These are phyloP conservation scores for Trichoderma pleuroti DNA, from an alignment of 2,329 filamentous ascomycete species.

Conservation along the genomic window DNA sequence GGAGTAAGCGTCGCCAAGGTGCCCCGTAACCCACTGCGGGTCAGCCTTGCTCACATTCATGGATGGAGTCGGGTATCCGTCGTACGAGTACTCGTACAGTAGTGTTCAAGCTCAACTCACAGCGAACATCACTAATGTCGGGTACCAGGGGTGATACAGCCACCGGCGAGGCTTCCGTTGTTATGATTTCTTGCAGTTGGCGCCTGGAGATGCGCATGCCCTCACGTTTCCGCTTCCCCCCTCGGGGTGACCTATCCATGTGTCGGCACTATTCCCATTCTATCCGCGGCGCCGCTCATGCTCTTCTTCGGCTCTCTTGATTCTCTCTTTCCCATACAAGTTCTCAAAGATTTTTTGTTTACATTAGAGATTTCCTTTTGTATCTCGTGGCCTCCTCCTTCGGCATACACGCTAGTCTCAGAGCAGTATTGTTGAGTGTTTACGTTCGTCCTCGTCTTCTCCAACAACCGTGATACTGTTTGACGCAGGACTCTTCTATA, in stretches of 20 bases:
- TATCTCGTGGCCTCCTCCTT: accelerated
- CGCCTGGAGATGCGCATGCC: neutral
- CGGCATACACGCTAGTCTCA: neutral
- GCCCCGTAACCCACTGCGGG: too few relatives aligned
- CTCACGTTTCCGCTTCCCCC: neutral
- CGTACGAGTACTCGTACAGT: too few relatives aligned
- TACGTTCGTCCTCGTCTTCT: neutral
- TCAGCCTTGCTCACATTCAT: too few relatives aligned
- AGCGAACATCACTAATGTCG: too few relatives aligned
- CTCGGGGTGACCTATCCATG: neutral
- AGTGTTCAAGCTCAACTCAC: too few relatives aligned
- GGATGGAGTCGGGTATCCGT: too few relatives aligned
- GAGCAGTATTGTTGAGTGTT: neutral
- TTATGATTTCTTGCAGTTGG: neutral
- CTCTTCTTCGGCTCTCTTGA: neutral
- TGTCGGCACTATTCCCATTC: neutral
- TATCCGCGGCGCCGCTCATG: neutral
- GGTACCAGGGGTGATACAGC: too few relatives aligned
- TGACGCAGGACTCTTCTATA: neutral
- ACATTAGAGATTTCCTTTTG: neutral
- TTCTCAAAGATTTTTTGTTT: neutral
- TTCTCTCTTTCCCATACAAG: neutral
- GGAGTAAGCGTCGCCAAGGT: too few relatives aligned
- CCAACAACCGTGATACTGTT: neutral
- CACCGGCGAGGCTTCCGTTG: neutral